Percentiles rank a stretch among this genome's conserved stretches.
Conservation (phyloP, 352 stramenopile genomes). For the Globisporangium irregulare region DNA sequence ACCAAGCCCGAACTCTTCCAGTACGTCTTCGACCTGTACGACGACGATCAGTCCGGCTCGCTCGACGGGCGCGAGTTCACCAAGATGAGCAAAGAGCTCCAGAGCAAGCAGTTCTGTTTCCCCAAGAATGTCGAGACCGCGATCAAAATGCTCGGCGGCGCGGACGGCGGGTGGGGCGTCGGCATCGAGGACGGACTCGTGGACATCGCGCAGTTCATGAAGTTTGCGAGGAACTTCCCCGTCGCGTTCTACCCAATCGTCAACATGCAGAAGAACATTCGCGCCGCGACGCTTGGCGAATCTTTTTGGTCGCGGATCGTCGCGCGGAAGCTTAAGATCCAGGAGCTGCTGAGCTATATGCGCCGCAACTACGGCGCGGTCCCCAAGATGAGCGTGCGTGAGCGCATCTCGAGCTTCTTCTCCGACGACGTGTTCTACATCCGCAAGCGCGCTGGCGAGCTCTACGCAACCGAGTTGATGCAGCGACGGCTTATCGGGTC, state of each 20-base stretch:
- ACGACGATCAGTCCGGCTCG: conserved; percentile 48
- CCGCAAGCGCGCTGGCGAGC: conserved; percentile 44
- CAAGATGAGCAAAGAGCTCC: conserved; percentile 61
- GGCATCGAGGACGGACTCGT: conserved; percentile 38
- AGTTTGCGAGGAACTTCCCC: conserved; percentile 44
- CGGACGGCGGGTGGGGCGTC: conserved; percentile 18
- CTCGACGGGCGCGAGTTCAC: conserved; percentile 63
- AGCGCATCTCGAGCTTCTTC: conserved; percentile 48
- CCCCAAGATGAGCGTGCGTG: conserved; percentile 35
- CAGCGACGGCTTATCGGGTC: conserved; percentile 29
- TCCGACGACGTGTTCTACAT: conserved; percentile 38
- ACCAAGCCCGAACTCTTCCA: conserved; percentile 69
- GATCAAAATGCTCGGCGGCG: conserved; percentile 49
- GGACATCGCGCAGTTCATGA: conserved; percentile 49
- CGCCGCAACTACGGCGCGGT: conserved; percentile 44
- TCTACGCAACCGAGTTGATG: conserved; percentile 42
- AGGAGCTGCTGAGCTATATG: conserved; percentile 59
- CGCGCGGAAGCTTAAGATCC: conserved; percentile 47
- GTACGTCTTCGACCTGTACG: conserved; percentile 71
- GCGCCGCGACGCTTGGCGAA: conserved; percentile 36
- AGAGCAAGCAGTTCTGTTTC: conserved; percentile 66
- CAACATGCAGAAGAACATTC: conserved; percentile 59
- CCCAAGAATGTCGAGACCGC: conserved; percentile 57
- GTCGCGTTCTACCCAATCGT: conserved; percentile 55
- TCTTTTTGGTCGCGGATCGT: conserved; percentile 40